Conservation (phyloP, 1,284 basidiomycete genomes). For the Gymnopus androsaceus region DNA sequence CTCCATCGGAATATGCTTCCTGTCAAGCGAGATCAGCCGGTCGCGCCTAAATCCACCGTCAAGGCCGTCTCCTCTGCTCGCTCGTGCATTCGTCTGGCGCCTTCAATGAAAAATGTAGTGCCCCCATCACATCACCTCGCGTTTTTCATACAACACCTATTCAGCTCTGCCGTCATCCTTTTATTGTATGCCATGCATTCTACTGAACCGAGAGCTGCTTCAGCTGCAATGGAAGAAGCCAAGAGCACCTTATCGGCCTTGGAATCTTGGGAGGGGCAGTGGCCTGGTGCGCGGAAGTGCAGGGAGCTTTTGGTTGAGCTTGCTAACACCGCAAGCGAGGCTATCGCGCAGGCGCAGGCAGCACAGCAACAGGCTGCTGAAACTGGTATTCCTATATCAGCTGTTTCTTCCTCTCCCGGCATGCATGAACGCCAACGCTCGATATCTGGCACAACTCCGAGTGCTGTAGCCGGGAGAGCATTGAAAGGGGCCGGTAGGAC, state of each 20-base stretch:
- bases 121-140: conserved; percentile 87
- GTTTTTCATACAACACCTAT: conserved; percentile 89
- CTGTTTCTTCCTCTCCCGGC: conserved; percentile 35
- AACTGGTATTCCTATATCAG: conserved; percentile 27
- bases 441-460: conserved; percentile 42
- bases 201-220: conserved; percentile 63
- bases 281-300: conserved; percentile 88
- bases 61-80: conserved; percentile 80
- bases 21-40: conserved; percentile 65
- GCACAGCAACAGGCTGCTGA: conserved; percentile 18
- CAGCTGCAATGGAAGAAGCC: conserved; percentile 81
- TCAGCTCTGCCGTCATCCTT: conserved; percentile 88
- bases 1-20: conserved; percentile 87
- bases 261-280: conserved; percentile 81
- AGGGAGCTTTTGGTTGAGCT: conserved; percentile 75
- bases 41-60: conserved; percentile 64
- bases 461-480: conserved; percentile 42
- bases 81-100: conserved; percentile 81
- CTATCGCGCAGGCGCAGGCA: conserved; percentile 43
- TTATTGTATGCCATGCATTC: conserved; percentile 87
- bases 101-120: conserved; percentile 82
- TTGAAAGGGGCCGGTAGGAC: conserved; percentile 48
- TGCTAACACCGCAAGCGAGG: conserved; percentile 66
- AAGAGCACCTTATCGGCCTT: conserved; percentile 72
- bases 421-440: conserved; percentile 51